Evolutionary conservation across 1,284 basidiomycete species (phyloP).

Genomic region (Leccinum variabile): DNA sequence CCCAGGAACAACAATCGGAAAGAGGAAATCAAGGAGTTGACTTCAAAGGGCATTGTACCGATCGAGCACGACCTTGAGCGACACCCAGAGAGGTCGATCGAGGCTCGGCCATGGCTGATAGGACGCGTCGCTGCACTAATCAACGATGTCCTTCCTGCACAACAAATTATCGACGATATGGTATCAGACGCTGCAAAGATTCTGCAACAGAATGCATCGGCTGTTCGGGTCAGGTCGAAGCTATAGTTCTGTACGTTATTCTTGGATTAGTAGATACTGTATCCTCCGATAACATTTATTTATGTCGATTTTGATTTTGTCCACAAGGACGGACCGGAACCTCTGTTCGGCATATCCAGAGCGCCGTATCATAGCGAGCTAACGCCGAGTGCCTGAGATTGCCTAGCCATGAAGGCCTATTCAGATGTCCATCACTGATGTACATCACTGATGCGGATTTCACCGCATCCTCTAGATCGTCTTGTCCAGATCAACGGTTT

Average conservation of each 20-base stretch:
- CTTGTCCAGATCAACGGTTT: neutral
- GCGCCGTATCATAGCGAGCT: neutral
- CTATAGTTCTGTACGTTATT: constrained; percentile 28
- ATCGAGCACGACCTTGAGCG: constrained; percentile 67
- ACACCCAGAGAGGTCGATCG: constrained; percentile 71
- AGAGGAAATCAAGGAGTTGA: constrained; percentile 74
- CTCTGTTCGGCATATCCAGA: neutral
- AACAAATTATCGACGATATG: constrained; percentile 82
- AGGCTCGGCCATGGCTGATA: constrained; percentile 68
- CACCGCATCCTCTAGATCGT: neutral
- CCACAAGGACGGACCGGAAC: too few species aligned
- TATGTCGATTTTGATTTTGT: neutral
- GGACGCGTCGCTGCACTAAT: constrained; percentile 78
- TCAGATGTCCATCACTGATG: too few species aligned
- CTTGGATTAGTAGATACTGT: neutral
- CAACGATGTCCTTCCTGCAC: constrained; percentile 73
- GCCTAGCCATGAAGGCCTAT: neutral
- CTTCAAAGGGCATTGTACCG: constrained; percentile 76
- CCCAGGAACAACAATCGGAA: constrained; percentile 64
- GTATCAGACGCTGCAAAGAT: constrained; percentile 63
- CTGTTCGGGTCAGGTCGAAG: constrained; percentile 44
- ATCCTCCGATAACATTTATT: neutral
- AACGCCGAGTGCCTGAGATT: neutral
- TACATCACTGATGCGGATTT: too few species aligned
- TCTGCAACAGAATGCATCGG: constrained; percentile 39